Percentiles rank a stretch among this genome's conserved stretches.
phyloP scores from a whole-genome alignment of 352 stramenopile genomes.

The Phytophthora megakarya region DNA sequence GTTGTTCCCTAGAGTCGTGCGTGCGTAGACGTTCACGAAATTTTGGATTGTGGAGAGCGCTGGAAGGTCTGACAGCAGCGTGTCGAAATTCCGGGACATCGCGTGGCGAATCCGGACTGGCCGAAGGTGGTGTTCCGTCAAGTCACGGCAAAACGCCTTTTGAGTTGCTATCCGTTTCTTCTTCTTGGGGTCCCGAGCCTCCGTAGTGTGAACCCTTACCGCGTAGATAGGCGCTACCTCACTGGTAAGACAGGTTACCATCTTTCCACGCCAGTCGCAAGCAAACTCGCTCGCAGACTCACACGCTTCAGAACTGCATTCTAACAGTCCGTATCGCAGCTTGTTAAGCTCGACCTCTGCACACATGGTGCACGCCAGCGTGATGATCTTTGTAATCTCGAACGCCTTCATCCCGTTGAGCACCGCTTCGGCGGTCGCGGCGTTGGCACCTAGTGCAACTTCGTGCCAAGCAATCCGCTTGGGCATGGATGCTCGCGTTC shows the following conservation, averaged over 20 bases:
- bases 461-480: too few relatives aligned
- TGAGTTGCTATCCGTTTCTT: conserved; percentile 5
- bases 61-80: neutral
- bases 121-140: neutral
- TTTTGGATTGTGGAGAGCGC: too few relatives aligned
- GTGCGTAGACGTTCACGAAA: too few relatives aligned
- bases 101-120: conserved; percentile 11
- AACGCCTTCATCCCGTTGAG: too few relatives aligned
- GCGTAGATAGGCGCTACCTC: conserved; percentile 4
- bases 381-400: too few relatives aligned
- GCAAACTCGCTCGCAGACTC: neutral
- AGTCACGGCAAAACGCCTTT: conserved; percentile 5
- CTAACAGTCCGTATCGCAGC: neutral
- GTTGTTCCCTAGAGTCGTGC: too few relatives aligned
- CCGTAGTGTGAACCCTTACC: neutral
- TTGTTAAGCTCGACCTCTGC: neutral
- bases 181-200: neutral
- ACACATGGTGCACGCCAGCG: conserved; percentile 4
- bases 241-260: neutral
- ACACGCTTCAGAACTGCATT: neutral
- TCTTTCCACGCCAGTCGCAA: conserved; percentile 8
- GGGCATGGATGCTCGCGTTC: too few relatives aligned
- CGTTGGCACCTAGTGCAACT: too few relatives aligned
- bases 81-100: conserved; percentile 8
- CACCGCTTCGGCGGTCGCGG: too few relatives aligned